Evolutionary conservation across 2,329 filamentous ascomycete species (phyloP).

Genomic region (Helotiales sp.): DNA sequence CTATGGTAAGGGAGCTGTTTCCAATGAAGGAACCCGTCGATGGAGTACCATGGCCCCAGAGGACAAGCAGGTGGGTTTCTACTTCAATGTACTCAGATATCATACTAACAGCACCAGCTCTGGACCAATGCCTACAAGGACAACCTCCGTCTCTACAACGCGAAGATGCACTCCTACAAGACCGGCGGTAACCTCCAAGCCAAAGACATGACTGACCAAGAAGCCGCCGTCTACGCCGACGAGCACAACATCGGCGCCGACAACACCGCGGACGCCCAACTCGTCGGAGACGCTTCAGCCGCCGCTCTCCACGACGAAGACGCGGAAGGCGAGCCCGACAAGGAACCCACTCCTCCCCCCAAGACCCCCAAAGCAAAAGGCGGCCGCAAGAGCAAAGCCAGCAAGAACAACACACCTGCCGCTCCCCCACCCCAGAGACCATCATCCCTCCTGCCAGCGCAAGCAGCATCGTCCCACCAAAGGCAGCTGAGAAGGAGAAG

Average conservation of each 20-base stretch:
- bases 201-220: constrained; percentile 65
- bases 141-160: constrained; percentile 69
- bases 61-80: constrained; percentile 65
- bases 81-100: constrained; percentile 10
- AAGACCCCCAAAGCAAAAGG: constrained; percentile 63
- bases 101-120: constrained; percentile 37
- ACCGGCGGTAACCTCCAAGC: constrained; percentile 57
- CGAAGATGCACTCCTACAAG: constrained; percentile 69
- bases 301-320: constrained; percentile 37
- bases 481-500: constrained; percentile 36
- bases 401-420: constrained; percentile 42
- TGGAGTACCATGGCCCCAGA: constrained; percentile 78
- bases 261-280: constrained; percentile 41
- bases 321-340: constrained; percentile 50
- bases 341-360: constrained; percentile 50
- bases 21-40: constrained; percentile 82
- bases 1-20: constrained; percentile 83
- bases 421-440: constrained; percentile 38
- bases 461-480: constrained; percentile 33
- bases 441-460: constrained; percentile 31
- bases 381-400: constrained; percentile 44
- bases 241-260: constrained; percentile 59
- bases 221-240: constrained; percentile 65
- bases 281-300: constrained; percentile 58
- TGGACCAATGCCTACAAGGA: constrained; percentile 73